Base-by-base conservation (phyloP, 2,329 filamentous ascomycete species). In the Aspergillus pseudotamarii region DNA sequence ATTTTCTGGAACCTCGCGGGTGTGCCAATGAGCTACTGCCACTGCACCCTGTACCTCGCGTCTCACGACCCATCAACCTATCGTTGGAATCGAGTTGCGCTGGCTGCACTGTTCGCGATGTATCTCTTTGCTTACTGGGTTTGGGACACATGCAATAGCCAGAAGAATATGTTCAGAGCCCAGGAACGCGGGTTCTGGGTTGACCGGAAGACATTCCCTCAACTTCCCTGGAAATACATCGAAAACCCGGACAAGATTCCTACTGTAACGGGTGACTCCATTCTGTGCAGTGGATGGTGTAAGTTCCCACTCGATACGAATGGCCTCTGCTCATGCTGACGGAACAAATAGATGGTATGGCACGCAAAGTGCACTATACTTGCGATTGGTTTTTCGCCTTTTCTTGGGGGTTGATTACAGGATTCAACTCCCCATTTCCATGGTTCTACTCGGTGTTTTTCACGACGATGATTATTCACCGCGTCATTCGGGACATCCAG, bases 1-100 rank as follows among this genome's bases (percentile, higher is more conserved):
- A 96, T 95, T 76, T 97, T 97, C 86, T 97, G 93, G 93, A 97
- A 96, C 79, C 84, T 97, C 75, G 93, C 93, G 43, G 93, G 93
- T 66, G 93, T 97, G 14, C 93, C 93, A 6, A 85, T 97, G 61
- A 92, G 88, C 34, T 97, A 97, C 84, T 96, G 93, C 81, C 93
- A 97, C 83, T 95, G 91, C 84, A 94, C 91, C 43, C 86, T 97
- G 70, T 97, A 91, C 80, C 85, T 97, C 41, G 93, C 92, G 66
- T 93, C 89, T 76, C 92, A 95, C 75, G 79, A 91, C 70, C 91
- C 93, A 0, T 85, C 87, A 34, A 87, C 86, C 56, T 97, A 96
- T 78, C 83, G 83, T 36, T 93, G 90, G 89, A 91, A 91, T 69
- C 86, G 84, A 56, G 86, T 82, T 65, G 86, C 86, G 8, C 84